These are phyloP conservation scores for Cystobasidium pallidum DNA, from an alignment of 1,284 basidiomycete species.

Conservation along the genomic window DNA sequence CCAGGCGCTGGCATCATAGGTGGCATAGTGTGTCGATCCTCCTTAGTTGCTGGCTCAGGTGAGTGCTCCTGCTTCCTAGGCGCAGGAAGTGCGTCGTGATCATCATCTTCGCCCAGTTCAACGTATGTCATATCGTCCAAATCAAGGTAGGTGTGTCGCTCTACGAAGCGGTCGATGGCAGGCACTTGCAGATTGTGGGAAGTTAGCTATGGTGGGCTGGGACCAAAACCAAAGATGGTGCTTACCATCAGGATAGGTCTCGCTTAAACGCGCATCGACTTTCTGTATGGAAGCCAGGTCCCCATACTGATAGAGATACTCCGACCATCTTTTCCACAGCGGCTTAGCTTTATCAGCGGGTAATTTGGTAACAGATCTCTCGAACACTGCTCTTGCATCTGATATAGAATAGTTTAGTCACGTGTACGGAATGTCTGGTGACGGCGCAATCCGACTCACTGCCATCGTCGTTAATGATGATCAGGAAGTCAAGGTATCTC, in stretches of 20 bases:
- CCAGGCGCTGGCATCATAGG: slow-evolving; percentile 5
- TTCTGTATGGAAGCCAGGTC: slow-evolving; percentile 87
- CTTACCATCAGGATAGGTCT: slow-evolving; percentile 79
- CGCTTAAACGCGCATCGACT: slow-evolving; percentile 82
- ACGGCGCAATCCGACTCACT: slow-evolving; percentile 64
- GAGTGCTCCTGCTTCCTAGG: background rate
- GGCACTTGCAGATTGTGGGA: slow-evolving; percentile 64
- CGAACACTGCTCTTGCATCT: slow-evolving; percentile 96
- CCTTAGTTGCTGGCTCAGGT: slow-evolving; percentile 1
- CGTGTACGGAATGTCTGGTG: no score
- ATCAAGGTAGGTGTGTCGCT: slow-evolving; percentile 82
- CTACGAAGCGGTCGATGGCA: slow-evolving; percentile 86
- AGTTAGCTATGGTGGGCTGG: no score
- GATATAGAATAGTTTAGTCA: no score
- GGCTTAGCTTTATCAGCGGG: slow-evolving; percentile 76
- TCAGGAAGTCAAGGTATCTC: slow-evolving; percentile 87
- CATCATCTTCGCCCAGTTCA: slow-evolving; percentile 68
- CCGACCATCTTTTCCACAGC: slow-evolving; percentile 93
- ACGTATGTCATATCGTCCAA: slow-evolving; percentile 85
- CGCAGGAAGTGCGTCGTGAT: slow-evolving; percentile 2
- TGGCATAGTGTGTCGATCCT: slow-evolving; percentile 4
- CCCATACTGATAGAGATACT: slow-evolving; percentile 93
- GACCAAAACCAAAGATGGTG: no score
- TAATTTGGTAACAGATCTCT: slow-evolving; percentile 77
- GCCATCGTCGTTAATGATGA: slow-evolving; percentile 92